Evolutionary conservation across 768 basidiomycete genomes (phyloP), one percentile per base, ranked within the genome.

Genomic region (Leccinum incarnatum): DNA sequence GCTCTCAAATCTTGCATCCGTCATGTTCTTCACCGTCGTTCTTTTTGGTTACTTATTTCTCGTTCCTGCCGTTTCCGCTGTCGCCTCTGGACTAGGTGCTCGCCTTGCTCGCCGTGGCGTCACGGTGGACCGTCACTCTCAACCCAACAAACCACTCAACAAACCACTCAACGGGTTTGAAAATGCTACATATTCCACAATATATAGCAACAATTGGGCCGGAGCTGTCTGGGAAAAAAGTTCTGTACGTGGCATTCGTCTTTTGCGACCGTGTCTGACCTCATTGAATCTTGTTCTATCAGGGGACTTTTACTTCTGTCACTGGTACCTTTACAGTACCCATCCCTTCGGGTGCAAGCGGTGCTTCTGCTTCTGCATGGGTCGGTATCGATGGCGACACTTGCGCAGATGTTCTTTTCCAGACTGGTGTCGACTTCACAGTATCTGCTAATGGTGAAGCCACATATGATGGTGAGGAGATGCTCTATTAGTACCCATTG

Each of bases 381-480:
- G 61, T 63, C 23, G 62, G 62, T 8, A 58, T 63, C 2, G 62
- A 63, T 25, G 61, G 56, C 10, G 15, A n/a, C 14, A 53, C 48
- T 4, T 63, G 62, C 9, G 0, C 1, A 3, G 25, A 5, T 37
- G 54, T 37, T 32, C 47, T 63, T 37, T 40, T 63, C n/a, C 61
- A 55, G 42, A 54, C 59, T 6, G 58, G 60, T 7, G 7, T 61
- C 9, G 25, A 4, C 5, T 48, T 60, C 17, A 37, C 21, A 14
- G 23, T 52, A 19, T 45, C 19, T 23, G n/a, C 19, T 12, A 6
- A 23, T 15, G 36, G 23, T 21, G 2, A 21, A 34, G 21, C 50
- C 9, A 25, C 36, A 10, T 61, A 55, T 25, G 7, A n/a, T 37
- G 36, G 36, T 37, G 36, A 37, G 36, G 36, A 37, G 36, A 37